These are phyloP conservation scores for Leptographium lundbergii DNA, from an alignment of 2,329 filamentous ascomycete genomes.

Conservation along the genomic window DNA sequence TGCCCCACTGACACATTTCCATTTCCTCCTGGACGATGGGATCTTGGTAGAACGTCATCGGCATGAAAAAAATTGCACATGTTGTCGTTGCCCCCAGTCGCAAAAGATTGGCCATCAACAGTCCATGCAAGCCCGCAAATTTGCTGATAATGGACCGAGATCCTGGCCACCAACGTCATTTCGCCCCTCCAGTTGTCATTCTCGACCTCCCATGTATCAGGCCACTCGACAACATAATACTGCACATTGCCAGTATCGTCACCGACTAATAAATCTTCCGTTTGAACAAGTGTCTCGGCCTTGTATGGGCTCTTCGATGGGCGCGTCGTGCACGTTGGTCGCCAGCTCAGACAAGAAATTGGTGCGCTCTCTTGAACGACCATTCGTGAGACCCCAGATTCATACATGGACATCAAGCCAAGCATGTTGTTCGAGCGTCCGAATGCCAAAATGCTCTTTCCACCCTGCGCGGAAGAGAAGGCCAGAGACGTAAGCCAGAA, in stretches of 20 bases:
- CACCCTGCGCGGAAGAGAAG: slow-evolving; percentile 71
- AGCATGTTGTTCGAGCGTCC: slow-evolving; percentile 68
- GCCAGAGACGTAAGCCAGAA: slow-evolving; percentile 68
- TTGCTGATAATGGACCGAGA: slow-evolving; percentile 73
- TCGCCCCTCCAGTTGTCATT: slow-evolving; percentile 62
- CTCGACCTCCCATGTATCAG: slow-evolving; percentile 46
- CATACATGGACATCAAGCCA: slow-evolving; percentile 64
- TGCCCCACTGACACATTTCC: background rate
- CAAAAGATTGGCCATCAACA: slow-evolving; percentile 60
- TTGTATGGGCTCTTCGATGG: slow-evolving; percentile 36
- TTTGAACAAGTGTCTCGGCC: slow-evolving; percentile 40
- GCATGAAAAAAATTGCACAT: slow-evolving; percentile 69
- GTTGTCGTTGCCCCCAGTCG: slow-evolving; percentile 89
- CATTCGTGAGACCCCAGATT: slow-evolving; percentile 30
- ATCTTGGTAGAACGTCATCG: slow-evolving; percentile 36
- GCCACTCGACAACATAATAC: slow-evolving; percentile 87
- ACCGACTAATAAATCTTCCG: slow-evolving; percentile 77
- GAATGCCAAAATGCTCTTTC: slow-evolving; percentile 70
- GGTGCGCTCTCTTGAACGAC: slow-evolving; percentile 58
- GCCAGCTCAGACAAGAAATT: slow-evolving; percentile 73
- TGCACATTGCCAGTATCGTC: slow-evolving; percentile 74
- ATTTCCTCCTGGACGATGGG: background rate
- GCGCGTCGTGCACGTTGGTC: slow-evolving; percentile 45
- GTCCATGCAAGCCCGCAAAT: slow-evolving; percentile 93
- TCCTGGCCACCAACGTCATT: slow-evolving; percentile 64